These are phyloP conservation scores for Athelia sp. DNA, from an alignment of 1,284 basidiomycete species.

Conservation along the genomic window DNA sequence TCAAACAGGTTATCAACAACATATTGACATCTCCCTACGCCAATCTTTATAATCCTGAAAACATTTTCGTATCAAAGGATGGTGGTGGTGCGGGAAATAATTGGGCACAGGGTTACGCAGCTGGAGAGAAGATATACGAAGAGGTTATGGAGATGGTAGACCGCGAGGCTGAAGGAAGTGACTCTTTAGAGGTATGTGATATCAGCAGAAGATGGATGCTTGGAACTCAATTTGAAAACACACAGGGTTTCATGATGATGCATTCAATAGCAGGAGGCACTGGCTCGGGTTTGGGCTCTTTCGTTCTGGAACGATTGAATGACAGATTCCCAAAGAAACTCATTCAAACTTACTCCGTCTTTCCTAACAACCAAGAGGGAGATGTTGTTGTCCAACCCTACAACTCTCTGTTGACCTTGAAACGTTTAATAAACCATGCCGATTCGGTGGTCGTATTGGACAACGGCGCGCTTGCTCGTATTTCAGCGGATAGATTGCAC, in stretches of 20 bases:
- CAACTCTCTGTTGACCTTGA: slow-evolving; percentile 93
- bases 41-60: slow-evolving; percentile 96
- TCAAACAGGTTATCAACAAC: slow-evolving; percentile 85
- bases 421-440: slow-evolving; percentile 93
- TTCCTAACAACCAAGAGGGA: slow-evolving; percentile 87
- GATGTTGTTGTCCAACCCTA: slow-evolving; percentile 99
- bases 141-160: slow-evolving; percentile 99
- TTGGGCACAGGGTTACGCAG: slow-evolving; percentile 93
- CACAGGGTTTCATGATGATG: slow-evolving; percentile 95
- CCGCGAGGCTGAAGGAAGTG: slow-evolving; percentile 96
- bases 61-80: slow-evolving; percentile 93
- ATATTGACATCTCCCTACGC: slow-evolving; percentile 92
- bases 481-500: slow-evolving; percentile 89
- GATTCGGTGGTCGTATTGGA: slow-evolving; percentile 98
- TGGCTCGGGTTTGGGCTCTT: slow-evolving; percentile 96
- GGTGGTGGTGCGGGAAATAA: slow-evolving; percentile 99
- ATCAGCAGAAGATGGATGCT: not conserved
- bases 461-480: slow-evolving; percentile 90
- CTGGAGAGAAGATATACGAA: slow-evolving; percentile 91
- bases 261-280: slow-evolving; percentile 99
- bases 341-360: slow-evolving; percentile 99
- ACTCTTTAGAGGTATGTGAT: slow-evolving; percentile 83
- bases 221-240: slow-evolving; percentile 4
- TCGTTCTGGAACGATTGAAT: slow-evolving; percentile 92
- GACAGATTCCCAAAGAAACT: slow-evolving; percentile 99